Percentiles rank a stretch among this genome's conserved stretches.
These are phyloP conservation scores for Arabidopsis suecica DNA, from an alignment of 345 rosid genomes.

Conservation along the genomic window DNA sequence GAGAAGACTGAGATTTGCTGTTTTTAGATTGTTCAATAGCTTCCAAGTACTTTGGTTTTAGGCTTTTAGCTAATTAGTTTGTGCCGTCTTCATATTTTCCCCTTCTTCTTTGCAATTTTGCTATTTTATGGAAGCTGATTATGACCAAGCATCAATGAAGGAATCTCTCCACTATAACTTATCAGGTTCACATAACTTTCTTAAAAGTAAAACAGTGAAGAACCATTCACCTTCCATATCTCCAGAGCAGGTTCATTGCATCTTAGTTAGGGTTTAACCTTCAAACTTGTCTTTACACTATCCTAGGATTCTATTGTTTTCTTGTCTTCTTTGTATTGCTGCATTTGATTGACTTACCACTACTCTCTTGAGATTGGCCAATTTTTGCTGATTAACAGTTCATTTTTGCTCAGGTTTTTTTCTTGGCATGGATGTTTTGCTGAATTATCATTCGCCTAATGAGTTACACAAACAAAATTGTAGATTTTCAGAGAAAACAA, in stretches of 20 bases:
- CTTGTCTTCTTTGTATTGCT: not conserved
- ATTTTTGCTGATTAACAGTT: not conserved
- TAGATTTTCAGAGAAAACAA: no score
- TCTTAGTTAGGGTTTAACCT: not conserved
- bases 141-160: not conserved
- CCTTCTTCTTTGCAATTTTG: not conserved
- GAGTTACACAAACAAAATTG: no score
- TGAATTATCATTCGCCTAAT: no score
- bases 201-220: not conserved
- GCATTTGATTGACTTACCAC: not conserved
- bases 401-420: not conserved
- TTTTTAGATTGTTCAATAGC: not conserved
- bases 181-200: not conserved
- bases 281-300: not conserved
- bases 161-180: not conserved
- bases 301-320: not conserved
- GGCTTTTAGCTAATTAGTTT: not conserved
- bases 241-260: not conserved
- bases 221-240: not conserved
- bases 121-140: not conserved
- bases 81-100: not conserved
- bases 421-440: not conserved
- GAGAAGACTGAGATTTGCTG: constrained; percentile 3
- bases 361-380: not conserved
- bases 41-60: not conserved